Percentiles rank a stretch among this genome's conserved stretches.
Evolutionary conservation across 768 basidiomycete genomes (phyloP).

Genomic region (Daedaleopsis nitida): DNA sequence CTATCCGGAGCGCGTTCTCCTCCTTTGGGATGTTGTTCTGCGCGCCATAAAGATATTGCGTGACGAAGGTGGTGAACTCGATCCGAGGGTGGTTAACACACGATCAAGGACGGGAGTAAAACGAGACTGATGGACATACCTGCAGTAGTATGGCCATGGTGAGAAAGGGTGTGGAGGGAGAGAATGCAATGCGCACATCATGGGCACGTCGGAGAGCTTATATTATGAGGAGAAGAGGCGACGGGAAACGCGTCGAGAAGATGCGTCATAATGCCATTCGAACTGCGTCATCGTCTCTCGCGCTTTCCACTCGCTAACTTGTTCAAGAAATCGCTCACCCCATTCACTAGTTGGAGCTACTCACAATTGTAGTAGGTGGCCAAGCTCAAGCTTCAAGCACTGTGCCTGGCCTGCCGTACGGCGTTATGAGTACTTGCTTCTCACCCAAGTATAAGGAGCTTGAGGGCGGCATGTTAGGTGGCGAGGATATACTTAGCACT

Average conservation of each 20-base stretch:
- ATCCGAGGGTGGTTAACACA: background rate
- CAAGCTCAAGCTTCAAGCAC: no score
- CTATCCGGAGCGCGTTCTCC: conserved; percentile 16
- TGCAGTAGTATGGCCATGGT: conserved; percentile 18
- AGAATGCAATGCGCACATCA: no score
- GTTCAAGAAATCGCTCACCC: background rate
- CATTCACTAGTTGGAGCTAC: no score
- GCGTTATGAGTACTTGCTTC: no score
- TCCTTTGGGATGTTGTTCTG: conserved; percentile 3
- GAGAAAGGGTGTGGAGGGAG: background rate
- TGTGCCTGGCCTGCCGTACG: no score
- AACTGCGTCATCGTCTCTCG: background rate
- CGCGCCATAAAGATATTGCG: conserved; percentile 11
- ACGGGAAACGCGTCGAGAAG: background rate
- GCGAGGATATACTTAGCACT: no score
- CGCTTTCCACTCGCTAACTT: background rate
- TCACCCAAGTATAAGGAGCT: no score
- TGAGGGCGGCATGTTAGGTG: no score
- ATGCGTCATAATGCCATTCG: background rate
- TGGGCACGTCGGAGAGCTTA: no score
- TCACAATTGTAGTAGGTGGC: no score
- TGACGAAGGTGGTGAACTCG: conserved; percentile 13
- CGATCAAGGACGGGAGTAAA: background rate
- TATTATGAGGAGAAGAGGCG: background rate
- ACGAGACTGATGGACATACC: background rate